Percentiles rank a stretch among this genome's conserved stretches.
Evolutionary conservation across 2,329 filamentous ascomycete species (phyloP).

Genomic region (Aspergillus sp.): DNA sequence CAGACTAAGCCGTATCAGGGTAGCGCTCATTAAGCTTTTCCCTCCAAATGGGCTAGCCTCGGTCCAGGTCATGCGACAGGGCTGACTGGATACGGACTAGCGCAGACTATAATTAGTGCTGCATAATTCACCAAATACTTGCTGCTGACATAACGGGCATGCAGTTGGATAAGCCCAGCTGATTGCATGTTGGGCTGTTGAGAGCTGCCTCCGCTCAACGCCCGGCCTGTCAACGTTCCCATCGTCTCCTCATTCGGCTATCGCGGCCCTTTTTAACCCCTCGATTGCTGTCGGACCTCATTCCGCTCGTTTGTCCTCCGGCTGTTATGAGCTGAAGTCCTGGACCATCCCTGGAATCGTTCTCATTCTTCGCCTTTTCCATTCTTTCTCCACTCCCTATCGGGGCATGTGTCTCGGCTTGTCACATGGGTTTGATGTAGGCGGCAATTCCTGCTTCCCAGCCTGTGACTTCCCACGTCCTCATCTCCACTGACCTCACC

Average conservation of each 20-base stretch:
- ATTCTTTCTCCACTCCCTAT: constrained; percentile 11
- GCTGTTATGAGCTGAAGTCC: constrained; percentile 3
- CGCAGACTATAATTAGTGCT: background rate
- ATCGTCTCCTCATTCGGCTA: constrained; percentile 1
- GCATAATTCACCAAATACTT: constrained; percentile 6
- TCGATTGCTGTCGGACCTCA: background rate
- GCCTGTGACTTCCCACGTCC: constrained; percentile 23
- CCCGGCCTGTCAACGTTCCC: constrained; percentile 3
- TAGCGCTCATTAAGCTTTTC: background rate
- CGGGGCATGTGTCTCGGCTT: constrained; percentile 22
- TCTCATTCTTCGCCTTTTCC: constrained; percentile 8
- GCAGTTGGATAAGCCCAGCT: constrained; percentile 7
- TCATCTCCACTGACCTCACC: constrained; percentile 15
- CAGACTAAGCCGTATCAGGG: no score
- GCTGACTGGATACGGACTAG: constrained; percentile 7
- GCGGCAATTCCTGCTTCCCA: constrained; percentile 28
- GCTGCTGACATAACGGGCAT: constrained; percentile 4
- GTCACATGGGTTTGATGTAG: constrained; percentile 39
- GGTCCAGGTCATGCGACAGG: constrained; percentile 6
- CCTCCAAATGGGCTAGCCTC: background rate
- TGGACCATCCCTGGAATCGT: background rate
- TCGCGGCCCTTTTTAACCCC: background rate
- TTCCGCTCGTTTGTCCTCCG: constrained; percentile 8
- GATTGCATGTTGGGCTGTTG: constrained; percentile 20
- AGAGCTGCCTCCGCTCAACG: constrained; percentile 20